These are phyloP conservation scores for Phytopythium chamaehyphon DNA, from an alignment of 352 stramenopile genomes.

Conservation along the genomic window DNA sequence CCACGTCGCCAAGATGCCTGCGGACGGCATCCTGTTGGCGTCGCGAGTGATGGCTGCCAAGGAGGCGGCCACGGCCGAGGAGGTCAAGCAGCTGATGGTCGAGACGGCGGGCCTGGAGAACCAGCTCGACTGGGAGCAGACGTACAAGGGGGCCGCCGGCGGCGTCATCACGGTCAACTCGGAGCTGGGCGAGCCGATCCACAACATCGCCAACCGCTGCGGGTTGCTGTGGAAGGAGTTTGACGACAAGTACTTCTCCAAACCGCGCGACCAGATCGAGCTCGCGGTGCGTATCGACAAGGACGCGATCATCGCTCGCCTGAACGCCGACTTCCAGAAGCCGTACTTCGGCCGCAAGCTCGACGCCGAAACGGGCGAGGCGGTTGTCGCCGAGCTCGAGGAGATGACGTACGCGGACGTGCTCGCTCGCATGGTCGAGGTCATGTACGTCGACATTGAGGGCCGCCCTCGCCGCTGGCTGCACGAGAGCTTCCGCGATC, in stretches of 20 bases:
- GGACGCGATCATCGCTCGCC: conserved; percentile 63
- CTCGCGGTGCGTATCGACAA: conserved; percentile 66
- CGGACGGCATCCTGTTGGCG: conserved; percentile 75
- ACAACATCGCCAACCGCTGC: conserved; percentile 81
- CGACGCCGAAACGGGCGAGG: conserved; percentile 30
- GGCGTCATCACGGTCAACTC: conserved; percentile 81
- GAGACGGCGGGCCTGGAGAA: conserved; percentile 66
- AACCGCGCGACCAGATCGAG: conserved; percentile 66
- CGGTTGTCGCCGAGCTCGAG: conserved; percentile 49
- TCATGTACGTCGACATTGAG: conserved; percentile 68
- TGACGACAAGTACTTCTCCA: conserved; percentile 83
- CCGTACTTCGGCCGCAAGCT: conserved; percentile 79
- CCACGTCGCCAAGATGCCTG: conserved; percentile 62
- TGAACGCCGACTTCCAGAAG: conserved; percentile 89
- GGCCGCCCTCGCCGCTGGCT: conserved; percentile 67
- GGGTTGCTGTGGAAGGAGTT: conserved; percentile 79
- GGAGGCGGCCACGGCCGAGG: conserved; percentile 76
- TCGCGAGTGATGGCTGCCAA: conserved; percentile 87
- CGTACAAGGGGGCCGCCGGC: conserved; percentile 61
- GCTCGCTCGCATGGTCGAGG: conserved; percentile 62
- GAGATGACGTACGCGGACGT: conserved; percentile 88
- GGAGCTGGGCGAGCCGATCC: conserved; percentile 82
- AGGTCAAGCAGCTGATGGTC: conserved; percentile 85
- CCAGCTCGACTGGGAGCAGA: conserved; percentile 76
- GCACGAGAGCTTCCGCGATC: conserved; percentile 61